Conservation (phyloP, 305 asterid species). For the Fraxinus sp. region DNA sequence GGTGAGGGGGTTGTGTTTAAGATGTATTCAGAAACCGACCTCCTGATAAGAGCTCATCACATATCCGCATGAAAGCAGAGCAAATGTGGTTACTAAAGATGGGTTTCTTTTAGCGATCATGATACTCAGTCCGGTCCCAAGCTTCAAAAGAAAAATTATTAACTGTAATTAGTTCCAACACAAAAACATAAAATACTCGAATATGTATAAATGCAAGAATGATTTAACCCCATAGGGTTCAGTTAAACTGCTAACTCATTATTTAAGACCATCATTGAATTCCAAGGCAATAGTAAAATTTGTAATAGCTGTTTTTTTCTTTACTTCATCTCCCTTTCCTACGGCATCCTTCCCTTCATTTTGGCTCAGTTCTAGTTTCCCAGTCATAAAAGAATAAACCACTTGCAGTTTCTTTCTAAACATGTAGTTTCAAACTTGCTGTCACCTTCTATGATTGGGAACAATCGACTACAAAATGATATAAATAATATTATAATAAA, state of each 20-base stretch:
- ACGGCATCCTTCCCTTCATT: neutral
- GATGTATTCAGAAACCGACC: constrained; percentile 46
- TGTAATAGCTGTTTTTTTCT: neutral
- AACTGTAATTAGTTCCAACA: constrained; percentile 29
- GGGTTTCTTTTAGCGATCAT: constrained; percentile 87
- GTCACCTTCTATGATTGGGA: neutral
- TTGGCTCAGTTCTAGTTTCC: neutral
- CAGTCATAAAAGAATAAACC: neutral
- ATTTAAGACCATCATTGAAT: neutral
- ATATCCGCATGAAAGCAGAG: constrained; percentile 87
- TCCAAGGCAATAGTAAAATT: neutral
- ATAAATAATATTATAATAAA: neutral
- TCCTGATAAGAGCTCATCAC: constrained; percentile 90
- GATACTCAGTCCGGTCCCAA: constrained; percentile 95
- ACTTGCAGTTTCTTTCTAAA: neutral
- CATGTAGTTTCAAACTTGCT: neutral
- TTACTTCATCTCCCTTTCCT: neutral
- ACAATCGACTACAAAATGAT: neutral
- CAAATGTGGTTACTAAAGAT: constrained; percentile 74
- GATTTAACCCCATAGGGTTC: neutral
- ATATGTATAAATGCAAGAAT: constrained; percentile 17
- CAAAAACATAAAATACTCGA: constrained; percentile 4
- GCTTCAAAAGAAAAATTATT: constrained; percentile 51
- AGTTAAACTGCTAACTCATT: constrained; percentile 1
- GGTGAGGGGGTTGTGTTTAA: neutral